Evolutionary conservation across 140 eudicot genomes (phyloP), one percentile per base, ranked within the genome.

Genomic region (Oenanthe javanica): DNA sequence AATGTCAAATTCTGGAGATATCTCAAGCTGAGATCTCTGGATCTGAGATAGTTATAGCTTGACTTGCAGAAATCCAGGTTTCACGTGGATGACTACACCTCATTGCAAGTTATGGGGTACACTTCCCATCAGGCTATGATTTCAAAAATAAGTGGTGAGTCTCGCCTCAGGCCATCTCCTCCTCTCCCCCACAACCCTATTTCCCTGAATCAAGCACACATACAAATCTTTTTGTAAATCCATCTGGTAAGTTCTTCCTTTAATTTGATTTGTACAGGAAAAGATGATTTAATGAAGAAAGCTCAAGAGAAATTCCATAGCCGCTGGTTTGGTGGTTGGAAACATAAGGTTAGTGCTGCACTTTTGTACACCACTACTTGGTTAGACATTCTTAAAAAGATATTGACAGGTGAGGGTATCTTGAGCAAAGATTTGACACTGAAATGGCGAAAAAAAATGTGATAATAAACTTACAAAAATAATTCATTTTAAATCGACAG

Each of bases 311-410:
- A 82, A 78, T 93, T 89, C 81, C 86, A 86, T 71, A 93, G 98
- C 84, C 98, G 97, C 57, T 93, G 98, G 98, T 83, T 89, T 67
- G 98, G 98, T 85, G 97, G 96, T 84, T 93, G 98, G 98, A 75
- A 89, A 61, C 67, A 76, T 73, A 86, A 88, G 89, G 98, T 89
- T 77, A 87, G 86, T 78, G 42, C 52, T 71, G 4, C 55, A 42
- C 19, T 38, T 36, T 18, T 40, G 27, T 4, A 46, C 75, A 50
- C 75, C 36, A 52, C 59, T 79, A 64, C 23, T 71, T 71, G 11
- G 48, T 70, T 38, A 31, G 23, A 5, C 21, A 15, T 70, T 38
- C 43, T 69, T 15, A 40, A 36, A 71, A 18, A 16, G 49, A 71
- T 70, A 5, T 38, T 71, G 27, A 42, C 18, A 3, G 49, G 76